Evolutionary conservation across 371 early-diverging fungal genomes (phyloP), one percentile per base, ranked within the genome.

Genomic region (Globomyces sp.): DNA sequence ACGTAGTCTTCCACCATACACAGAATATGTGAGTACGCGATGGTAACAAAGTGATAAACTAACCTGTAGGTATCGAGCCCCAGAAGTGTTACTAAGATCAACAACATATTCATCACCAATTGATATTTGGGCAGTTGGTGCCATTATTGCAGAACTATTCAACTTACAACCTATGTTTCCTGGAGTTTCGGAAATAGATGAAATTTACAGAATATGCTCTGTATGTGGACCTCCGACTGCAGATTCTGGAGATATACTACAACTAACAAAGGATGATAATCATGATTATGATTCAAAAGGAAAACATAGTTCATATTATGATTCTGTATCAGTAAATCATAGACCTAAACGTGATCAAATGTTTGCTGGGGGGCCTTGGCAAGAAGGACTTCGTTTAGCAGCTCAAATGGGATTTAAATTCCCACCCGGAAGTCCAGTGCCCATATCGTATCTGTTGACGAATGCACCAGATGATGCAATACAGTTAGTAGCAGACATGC

Each of bases 121-220:
- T 41, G 99, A 99, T 76, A 81, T 99, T 24, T 99, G 99, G 99
- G 98, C 98, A 1, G 83, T 95, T 0, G 99, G 99, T 1, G 82
- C 91, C 2, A 96, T 99, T 36, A 77, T 92, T 9, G 92, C 93
- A 6, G 99, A 99, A 77, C 71, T 99, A 37, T 81, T 89, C 46
- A 87, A 85, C 6, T 78, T 91, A 11, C 75, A 80, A 8, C 96
- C 97, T n/a, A 74, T 99, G 49, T 97, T 99, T 68, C 96, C 95
- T 0, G 99, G 99, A 13, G 82, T 80, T 39, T 90, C 90, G 55
- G 96, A 96, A 76, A 80, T 95, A 53, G 95, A 95, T 73, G 92
- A 97, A 74, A 74, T 97, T 24, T 86, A 82, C 58, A 77, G 71
- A 64, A 80, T 87, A n/a, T 76, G 74, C 55, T 64, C 68, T 0